Percentiles rank a stretch among this genome's conserved stretches.
These are phyloP conservation scores for Fraxinus latifolia DNA, from an alignment of 305 asterid species.

Conservation along the genomic window DNA sequence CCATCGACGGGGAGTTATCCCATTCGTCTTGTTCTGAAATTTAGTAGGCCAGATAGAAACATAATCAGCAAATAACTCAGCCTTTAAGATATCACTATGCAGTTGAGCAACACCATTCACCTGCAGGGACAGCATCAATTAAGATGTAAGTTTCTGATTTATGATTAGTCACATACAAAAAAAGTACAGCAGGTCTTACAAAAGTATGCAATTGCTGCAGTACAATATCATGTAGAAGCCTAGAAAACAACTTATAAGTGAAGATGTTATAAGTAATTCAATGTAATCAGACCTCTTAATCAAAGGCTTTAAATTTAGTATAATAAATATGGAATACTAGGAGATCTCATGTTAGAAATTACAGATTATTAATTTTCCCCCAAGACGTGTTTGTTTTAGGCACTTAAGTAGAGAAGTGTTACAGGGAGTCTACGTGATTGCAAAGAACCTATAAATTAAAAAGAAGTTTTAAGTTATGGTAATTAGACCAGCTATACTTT, in stretches of 20 bases:
- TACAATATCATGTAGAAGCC: background rate
- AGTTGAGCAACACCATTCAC: slow-evolving; percentile 99
- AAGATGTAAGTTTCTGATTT: slow-evolving; percentile 20
- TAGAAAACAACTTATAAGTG: background rate
- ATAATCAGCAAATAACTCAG: slow-evolving; percentile 84
- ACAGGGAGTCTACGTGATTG: background rate
- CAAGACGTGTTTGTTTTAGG: background rate
- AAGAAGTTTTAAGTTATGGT: background rate
- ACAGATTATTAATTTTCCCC: background rate
- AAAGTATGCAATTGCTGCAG: background rate
- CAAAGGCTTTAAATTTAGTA: slow-evolving; percentile 1
- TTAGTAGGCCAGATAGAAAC: slow-evolving; percentile 94
- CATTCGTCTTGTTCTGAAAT: slow-evolving; percentile 97
- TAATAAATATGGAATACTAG: background rate
- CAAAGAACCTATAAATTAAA: background rate
- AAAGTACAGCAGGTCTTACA: background rate
- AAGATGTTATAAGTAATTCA: slow-evolving; percentile 7
- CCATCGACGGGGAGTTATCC: slow-evolving; percentile 99
- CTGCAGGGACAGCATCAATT: slow-evolving; percentile 42
- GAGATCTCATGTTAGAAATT: background rate
- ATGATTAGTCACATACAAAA: background rate
- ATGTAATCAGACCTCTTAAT: slow-evolving; percentile 21
- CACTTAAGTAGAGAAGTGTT: background rate
- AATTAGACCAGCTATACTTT: background rate
- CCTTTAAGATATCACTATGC: slow-evolving; percentile 87